Evolutionary conservation across 441 rosid genomes (phyloP).

Genomic region (Capsella rubella): DNA sequence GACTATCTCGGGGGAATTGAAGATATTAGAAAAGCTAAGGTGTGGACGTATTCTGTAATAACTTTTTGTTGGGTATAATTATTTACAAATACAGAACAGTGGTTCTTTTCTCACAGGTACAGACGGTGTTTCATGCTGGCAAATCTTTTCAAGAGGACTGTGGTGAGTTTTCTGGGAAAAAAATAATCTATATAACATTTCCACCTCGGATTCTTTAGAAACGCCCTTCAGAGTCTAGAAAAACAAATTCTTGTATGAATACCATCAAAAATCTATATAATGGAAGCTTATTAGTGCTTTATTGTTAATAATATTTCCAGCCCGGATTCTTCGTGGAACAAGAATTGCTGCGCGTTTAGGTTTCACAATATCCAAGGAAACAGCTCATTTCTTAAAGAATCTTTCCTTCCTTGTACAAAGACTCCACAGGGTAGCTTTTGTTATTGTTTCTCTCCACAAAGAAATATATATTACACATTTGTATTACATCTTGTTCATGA

Average conservation of each 20-base stretch:
- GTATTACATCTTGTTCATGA: constrained; percentile 14
- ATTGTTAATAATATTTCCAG: constrained; percentile 48
- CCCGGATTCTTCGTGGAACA: constrained; percentile 90
- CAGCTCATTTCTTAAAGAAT: constrained; percentile 71
- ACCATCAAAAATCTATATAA: not conserved
- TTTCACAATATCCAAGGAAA: constrained; percentile 78
- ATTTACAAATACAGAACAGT: constrained; percentile 22
- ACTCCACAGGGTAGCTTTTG: constrained; percentile 77
- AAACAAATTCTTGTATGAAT: not conserved
- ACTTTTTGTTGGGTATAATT: not conserved
- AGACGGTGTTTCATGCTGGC: constrained; percentile 73
- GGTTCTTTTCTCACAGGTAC: constrained; percentile 56
- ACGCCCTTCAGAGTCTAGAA: not conserved
- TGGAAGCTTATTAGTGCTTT: constrained; percentile 1
- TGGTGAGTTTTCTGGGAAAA: constrained; percentile 54
- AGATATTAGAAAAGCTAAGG: constrained; percentile 88
- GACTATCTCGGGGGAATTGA: constrained; percentile 90
- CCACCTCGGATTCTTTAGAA: constrained; percentile 4
- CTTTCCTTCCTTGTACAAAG: constrained; percentile 60
- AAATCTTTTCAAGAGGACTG: constrained; percentile 85
- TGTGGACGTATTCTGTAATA: constrained; percentile 61
- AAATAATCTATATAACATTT: constrained; percentile 1
- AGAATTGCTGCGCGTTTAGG: constrained; percentile 91
- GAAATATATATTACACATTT: constrained; percentile 27
- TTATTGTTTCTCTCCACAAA: constrained; percentile 15